phyloP scores from a whole-genome alignment of 495 filamentous ascomycete species.

The Penicillium egyptiacum region DNA sequence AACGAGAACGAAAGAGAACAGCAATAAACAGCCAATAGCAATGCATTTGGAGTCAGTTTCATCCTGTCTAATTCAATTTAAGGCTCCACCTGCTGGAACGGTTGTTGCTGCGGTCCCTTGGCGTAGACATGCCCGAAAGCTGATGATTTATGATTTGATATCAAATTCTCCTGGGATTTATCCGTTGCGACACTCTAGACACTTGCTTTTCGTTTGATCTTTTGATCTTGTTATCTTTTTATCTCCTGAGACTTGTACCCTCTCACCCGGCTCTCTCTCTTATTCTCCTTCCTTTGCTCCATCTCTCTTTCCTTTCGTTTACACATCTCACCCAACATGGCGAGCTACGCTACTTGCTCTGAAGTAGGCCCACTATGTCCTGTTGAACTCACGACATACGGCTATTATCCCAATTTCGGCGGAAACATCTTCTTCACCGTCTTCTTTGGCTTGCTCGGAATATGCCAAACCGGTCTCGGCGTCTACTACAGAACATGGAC shows the following conservation, averaged over 20 bases:
- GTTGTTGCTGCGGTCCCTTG: conserved; percentile 1
- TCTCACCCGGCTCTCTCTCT: neutral
- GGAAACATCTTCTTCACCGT: conserved; percentile 62
- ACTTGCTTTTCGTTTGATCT: neutral
- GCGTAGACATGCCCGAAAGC: neutral
- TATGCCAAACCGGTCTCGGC: conserved; percentile 51
- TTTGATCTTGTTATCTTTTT: neutral
- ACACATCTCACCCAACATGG: conserved; percentile 14
- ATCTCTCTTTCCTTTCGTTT: neutral
- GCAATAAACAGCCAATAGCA: conserved; percentile 27
- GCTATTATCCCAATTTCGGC: conserved; percentile 64
- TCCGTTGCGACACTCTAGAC: neutral
- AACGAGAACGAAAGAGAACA: conserved; percentile 22
- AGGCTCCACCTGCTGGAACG: neutral
- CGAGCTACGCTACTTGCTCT: conserved; percentile 42
- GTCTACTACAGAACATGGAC: conserved; percentile 62
- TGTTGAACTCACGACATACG: conserved; percentile 61
- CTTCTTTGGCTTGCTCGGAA: conserved; percentile 51
- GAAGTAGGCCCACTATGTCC: conserved; percentile 53
- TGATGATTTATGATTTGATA: neutral
- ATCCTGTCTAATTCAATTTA: conserved; percentile 3
- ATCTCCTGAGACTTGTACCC: neutral
- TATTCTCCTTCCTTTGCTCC: neutral
- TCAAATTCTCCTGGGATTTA: neutral
- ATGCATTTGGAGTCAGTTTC: neutral